Evolutionary conservation across 2,329 filamentous ascomycete species (phyloP).

Genomic region (Cadophora malorum): DNA sequence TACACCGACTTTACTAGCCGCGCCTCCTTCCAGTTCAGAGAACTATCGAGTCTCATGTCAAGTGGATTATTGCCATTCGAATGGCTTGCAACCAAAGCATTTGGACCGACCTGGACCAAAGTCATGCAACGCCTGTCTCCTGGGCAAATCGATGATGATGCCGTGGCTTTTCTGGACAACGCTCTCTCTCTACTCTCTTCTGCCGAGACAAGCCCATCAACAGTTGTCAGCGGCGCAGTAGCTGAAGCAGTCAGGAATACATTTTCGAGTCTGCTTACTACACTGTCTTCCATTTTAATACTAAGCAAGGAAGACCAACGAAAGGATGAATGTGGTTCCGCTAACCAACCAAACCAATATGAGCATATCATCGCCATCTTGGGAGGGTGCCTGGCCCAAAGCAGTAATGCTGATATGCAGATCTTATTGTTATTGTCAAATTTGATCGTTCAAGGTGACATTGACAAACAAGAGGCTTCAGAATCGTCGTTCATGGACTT

Average conservation of each 20-base stretch:
- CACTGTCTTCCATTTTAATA: slow-evolving; percentile 49
- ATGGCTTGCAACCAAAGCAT: slow-evolving; percentile 54
- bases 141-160: slow-evolving; percentile 44
- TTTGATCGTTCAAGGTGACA: slow-evolving; percentile 16
- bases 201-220: slow-evolving; percentile 7
- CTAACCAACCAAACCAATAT: background rate
- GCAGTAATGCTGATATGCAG: background rate
- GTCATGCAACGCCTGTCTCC: slow-evolving; percentile 48
- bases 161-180: slow-evolving; percentile 47
- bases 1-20: slow-evolving; percentile 46
- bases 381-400: slow-evolving; percentile 27
- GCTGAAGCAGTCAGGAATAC: slow-evolving; percentile 45
- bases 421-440: slow-evolving; percentile 37
- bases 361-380: slow-evolving; percentile 30
- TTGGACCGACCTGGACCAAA: slow-evolving; percentile 51
- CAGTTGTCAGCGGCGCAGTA: slow-evolving; percentile 10
- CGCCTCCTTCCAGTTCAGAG: slow-evolving; percentile 47
- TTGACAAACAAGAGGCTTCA: background rate
- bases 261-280: slow-evolving; percentile 51
- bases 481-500: slow-evolving; percentile 17
- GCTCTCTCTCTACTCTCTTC: slow-evolving; percentile 45
- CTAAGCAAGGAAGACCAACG: slow-evolving; percentile 32
- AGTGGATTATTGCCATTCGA: slow-evolving; percentile 47
- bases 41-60: slow-evolving; percentile 48
- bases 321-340: background rate